A percentile compares a stretch with the other conserved stretches of the same genome.
Evolutionary conservation across 1,139 yeast species (phyloP).

Genomic region (Geotrichum fermentans): DNA sequence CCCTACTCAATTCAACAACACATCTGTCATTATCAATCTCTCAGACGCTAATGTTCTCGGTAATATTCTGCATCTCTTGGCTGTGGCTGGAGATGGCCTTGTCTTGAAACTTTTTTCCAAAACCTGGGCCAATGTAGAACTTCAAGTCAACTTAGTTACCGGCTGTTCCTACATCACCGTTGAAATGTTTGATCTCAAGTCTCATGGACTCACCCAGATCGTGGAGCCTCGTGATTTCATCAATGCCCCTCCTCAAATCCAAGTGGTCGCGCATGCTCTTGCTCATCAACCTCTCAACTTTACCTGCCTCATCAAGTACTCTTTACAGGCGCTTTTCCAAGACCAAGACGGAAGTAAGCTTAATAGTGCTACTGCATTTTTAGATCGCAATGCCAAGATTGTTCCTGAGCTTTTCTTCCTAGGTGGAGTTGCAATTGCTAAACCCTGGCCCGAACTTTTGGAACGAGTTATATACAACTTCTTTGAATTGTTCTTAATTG

Average conservation of each 20-base stretch:
- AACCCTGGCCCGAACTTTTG: slow-evolving; percentile 37
- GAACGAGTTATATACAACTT: slow-evolving; percentile 36
- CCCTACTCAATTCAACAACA: slow-evolving; percentile 12
- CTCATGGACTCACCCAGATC: slow-evolving; percentile 25
- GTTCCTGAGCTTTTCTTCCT: slow-evolving; percentile 38
- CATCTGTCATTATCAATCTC: slow-evolving; percentile 8
- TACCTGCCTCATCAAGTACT: slow-evolving; percentile 30
- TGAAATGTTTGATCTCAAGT: slow-evolving; percentile 23
- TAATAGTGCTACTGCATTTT: slow-evolving; percentile 28
- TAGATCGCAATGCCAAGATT: slow-evolving; percentile 35
- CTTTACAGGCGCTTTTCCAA: slow-evolving; percentile 33
- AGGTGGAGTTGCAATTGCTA: slow-evolving; percentile 36
- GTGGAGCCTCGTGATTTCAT: slow-evolving; percentile 22
- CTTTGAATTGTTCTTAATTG: slow-evolving; percentile 36
- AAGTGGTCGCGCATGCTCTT: slow-evolving; percentile 24
- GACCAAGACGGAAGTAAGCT: slow-evolving; percentile 27
- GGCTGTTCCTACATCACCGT: slow-evolving; percentile 24
- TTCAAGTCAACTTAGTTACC: slow-evolving; percentile 27
- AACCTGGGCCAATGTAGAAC: slow-evolving; percentile 27
- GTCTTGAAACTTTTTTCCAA: slow-evolving; percentile 15
- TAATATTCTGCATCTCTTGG: slow-evolving; percentile 13
- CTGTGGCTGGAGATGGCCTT: slow-evolving; percentile 15
- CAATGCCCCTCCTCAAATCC: slow-evolving; percentile 24
- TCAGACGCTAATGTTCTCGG: slow-evolving; percentile 9
- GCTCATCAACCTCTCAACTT: slow-evolving; percentile 31